These are phyloP conservation scores for Hygrocybe coccinea DNA, from an alignment of 768 basidiomycete genomes.

Conservation along the genomic window DNA sequence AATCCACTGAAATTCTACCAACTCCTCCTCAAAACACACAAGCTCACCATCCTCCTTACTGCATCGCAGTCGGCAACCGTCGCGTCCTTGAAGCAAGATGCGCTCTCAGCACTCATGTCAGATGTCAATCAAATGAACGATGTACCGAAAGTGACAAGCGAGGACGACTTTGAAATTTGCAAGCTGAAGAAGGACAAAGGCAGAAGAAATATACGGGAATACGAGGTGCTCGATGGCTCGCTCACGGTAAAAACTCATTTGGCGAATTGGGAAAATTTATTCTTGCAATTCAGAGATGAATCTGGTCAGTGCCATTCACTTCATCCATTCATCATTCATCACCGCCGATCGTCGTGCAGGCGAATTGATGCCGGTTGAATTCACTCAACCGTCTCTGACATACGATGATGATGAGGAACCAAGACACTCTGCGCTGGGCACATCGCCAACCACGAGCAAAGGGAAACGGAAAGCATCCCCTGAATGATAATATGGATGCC, in stretches of 20 bases:
- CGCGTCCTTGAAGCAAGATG: slow-evolving; percentile 56
- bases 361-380: slow-evolving; percentile 53
- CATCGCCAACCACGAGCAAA: slow-evolving; percentile 41
- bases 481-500: slow-evolving; percentile 9
- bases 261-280: slow-evolving; percentile 62
- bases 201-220: slow-evolving; percentile 23
- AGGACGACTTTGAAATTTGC: slow-evolving; percentile 57
- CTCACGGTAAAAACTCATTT: slow-evolving; percentile 44
- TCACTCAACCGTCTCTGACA: slow-evolving; percentile 49
- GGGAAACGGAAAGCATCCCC: slow-evolving; percentile 59
- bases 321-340: slow-evolving; percentile 14
- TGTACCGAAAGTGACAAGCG: slow-evolving; percentile 26
- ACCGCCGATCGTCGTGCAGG: slow-evolving; percentile 34
- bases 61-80: slow-evolving; percentile 51
- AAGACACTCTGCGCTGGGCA: slow-evolving; percentile 23
- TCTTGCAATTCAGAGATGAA: slow-evolving; percentile 60
- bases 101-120: slow-evolving; percentile 54
- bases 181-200: slow-evolving; percentile 50
- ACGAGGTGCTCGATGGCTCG: slow-evolving; percentile 46
- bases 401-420: slow-evolving; percentile 58
- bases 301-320: slow-evolving; percentile 45
- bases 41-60: slow-evolving; percentile 58
- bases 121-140: slow-evolving; percentile 37
- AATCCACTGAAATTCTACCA: slow-evolving; percentile 60
- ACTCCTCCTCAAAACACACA: slow-evolving; percentile 69